Evolutionary conservation across 2,329 filamentous ascomycete genomes (phyloP), one percentile per base, ranked within the genome.

Genomic region (Curvularia eragrostidis): DNA sequence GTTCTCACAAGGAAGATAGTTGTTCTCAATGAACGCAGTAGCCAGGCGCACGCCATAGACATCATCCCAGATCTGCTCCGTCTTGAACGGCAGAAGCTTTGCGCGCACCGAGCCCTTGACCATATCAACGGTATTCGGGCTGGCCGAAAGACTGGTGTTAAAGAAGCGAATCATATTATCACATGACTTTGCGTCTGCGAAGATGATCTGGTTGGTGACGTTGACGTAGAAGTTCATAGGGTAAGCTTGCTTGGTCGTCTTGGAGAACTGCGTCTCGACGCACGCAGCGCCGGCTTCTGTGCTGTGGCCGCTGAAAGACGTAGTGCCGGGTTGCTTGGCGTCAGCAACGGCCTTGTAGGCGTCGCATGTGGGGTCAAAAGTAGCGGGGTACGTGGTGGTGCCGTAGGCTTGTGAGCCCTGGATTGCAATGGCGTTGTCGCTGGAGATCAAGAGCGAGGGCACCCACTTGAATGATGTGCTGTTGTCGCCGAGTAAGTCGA

Each of bases 161-260:
- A 80, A 84, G 10, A 82, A 56, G 12, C 79, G 71, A 12, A 78
- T 72, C 70, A 81, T 79, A 32, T 80, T 76, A 49, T 83, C 80
- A 68, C 81, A 83, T 0, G 68, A 63, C 42, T 71, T 67, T 9
- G 73, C 73, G 48, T 80, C 72, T 9, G 74, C 77, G 58, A 83
- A 83, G 4, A 75, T 75, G 1, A 83, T 82, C 67, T 86, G 84
- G 65, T 86, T 86, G 3, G 83, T 85, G 44, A 84, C 73, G 66
- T 84, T 85, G 21, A 69, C 67, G 69, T 81, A 81, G 54, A 84
- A 81, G 1, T 66, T 64, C 3, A 83, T 60, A 0, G 79, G 75
- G 56, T 78, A 82, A 0, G 75, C 69, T 28, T 59, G 57, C 2
- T 64, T 55, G 0, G 44, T 26, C 0, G 59, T 61, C 0, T 51